Base-by-base conservation (phyloP, 148 eudicot genomes). In the Vaccinium macrocarpon region DNA sequence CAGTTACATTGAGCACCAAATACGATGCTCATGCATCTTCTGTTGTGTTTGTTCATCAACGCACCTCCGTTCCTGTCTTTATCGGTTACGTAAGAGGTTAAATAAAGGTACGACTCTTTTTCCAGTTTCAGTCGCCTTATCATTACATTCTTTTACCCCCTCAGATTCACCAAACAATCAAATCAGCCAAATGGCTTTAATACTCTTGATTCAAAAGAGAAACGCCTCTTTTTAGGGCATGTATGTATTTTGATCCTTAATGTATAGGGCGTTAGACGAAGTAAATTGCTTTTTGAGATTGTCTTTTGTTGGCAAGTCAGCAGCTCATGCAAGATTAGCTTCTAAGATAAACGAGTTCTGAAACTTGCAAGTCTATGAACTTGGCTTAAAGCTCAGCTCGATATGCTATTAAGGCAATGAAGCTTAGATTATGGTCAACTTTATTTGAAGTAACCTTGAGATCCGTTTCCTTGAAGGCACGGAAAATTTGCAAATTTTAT, bases 1-100 rank as follows among this genome's bases (percentile, higher is more conserved):
- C 80, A 85, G 82, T 84, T 85, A 15, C 61, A 61, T 48, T 77
- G 56, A 81, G 81, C 15, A 19, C 48, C 18, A 29, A 15, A 16
- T 71, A 32, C 35, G 0, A 82, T 78, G 53, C 75, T 81, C 68
- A 38, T 81, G 50, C 61, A 59, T 80, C 19, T 11, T 64, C 12
- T 29, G 3, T 42, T 46, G 59, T 79, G 68, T 55, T 74, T 62
- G 35, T 81, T 59, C 35, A 29, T 50, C 82, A 8, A 79, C 66
- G 59, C 18, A 9, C 42, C 25, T 50, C 6, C 18, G 25, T 14
- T 48, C 38, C 19, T 62, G 18, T 8, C 15, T 8, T 66, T 13
- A 9, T 48, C 73, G 8, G 27, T 48, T 81, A 66, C 19, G n/a
- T 15, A 1, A 48, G 23, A 81, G 35, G 38, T 23, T 48, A 49